Percentiles rank a stretch among this genome's conserved stretches.
Evolutionary conservation across 208 protist genomes (phyloP).

Genomic region (Leishmania amazonensis): DNA sequence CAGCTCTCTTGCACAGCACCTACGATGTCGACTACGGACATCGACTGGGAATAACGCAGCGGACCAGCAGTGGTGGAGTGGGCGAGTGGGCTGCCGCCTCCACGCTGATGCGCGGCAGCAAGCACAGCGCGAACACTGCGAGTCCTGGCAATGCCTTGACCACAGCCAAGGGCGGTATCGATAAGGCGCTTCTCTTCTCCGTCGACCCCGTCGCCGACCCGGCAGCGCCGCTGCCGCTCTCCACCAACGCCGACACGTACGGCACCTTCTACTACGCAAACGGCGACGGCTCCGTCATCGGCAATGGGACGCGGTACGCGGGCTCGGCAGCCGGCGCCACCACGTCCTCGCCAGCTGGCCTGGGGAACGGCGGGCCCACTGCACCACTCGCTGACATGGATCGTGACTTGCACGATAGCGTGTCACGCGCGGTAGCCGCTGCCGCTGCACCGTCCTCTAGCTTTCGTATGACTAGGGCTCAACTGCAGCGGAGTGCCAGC

Average conservation of each 20-base stretch:
- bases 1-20: constrained; percentile 17
- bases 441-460: background rate
- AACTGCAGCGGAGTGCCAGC: background rate
- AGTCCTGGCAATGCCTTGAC: background rate
- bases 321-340: background rate
- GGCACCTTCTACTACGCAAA: constrained; percentile 1
- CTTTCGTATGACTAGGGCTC: background rate
- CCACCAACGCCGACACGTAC: constrained; percentile 34
- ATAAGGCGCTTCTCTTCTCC: constrained; percentile 23
- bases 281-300: background rate
- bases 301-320: background rate
- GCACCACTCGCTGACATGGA: background rate
- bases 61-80: background rate
- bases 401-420: constrained; percentile 47
- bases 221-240: constrained; percentile 11
- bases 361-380: background rate
- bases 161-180: background rate
- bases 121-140: background rate
- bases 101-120: constrained; percentile 12
- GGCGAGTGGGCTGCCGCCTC: background rate
- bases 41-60: background rate
- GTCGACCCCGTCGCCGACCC: constrained; percentile 22
- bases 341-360: background rate
- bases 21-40: constrained; percentile 26
- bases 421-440: constrained; percentile 2